Evolutionary conservation across 73 alveolate genomes (phyloP).

Genomic region (Paramecium sexaurelia): DNA sequence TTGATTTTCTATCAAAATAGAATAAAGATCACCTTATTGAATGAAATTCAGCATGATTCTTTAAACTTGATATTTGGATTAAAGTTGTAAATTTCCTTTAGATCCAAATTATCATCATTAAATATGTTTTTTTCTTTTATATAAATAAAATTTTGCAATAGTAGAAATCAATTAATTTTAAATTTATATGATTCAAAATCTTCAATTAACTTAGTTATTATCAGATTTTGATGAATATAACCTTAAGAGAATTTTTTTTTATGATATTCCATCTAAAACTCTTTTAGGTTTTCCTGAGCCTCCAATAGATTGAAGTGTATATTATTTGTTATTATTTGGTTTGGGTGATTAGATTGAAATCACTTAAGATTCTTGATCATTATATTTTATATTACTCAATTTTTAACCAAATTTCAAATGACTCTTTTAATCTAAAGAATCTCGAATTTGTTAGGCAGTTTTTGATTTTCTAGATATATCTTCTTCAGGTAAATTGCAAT

Average conservation of each 20-base stretch:
- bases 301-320: background rate
- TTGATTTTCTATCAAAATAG: no score
- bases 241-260: background rate
- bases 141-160: background rate
- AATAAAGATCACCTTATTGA: background rate
- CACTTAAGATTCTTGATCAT: background rate
- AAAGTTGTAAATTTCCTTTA: background rate
- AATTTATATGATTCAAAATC: background rate
- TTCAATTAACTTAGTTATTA: background rate
- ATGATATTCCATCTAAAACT: background rate
- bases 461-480: background rate
- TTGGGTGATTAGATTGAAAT: background rate
- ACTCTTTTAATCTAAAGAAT: background rate
- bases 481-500: background rate
- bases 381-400: background rate
- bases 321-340: background rate
- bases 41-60: background rate
- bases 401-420: background rate
- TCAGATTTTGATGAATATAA: background rate
- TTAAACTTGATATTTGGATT: background rate
- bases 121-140: no score
- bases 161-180: background rate
- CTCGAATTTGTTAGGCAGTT: background rate
- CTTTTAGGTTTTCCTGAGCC: background rate
- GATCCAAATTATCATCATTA: background rate